A percentile compares a stretch with the other conserved stretches of the same genome.
Evolutionary conservation across 169 alveolate species (phyloP).

Genomic region (Plasmodium malariae): DNA sequence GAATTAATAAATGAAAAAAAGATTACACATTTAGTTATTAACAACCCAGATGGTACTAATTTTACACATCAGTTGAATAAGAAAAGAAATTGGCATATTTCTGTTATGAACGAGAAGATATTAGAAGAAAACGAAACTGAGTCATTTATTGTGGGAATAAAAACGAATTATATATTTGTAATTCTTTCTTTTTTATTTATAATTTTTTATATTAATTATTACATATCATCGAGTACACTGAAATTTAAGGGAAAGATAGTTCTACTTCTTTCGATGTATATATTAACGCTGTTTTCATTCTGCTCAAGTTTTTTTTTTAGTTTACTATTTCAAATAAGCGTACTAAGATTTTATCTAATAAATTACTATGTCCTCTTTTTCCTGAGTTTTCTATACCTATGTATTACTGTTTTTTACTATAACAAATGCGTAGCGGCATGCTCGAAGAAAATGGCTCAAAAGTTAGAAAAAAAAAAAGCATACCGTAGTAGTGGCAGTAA

Average conservation of each 20-base stretch:
- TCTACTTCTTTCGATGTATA: constrained; percentile 1
- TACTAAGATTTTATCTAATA: constrained; percentile 28
- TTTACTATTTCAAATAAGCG: constrained; percentile 14
- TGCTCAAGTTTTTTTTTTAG: constrained; percentile 31
- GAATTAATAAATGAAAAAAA: constrained; percentile 23
- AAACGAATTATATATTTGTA: constrained; percentile 41
- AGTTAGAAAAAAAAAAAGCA: neutral
- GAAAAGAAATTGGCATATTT: constrained; percentile 2
- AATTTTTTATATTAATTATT: constrained; percentile 1
- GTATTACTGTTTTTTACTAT: constrained; percentile 38
- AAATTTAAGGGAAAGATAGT: constrained; percentile 1
- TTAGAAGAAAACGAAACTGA: constrained; percentile 25
- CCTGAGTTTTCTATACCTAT: constrained; percentile 39
- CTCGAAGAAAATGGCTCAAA: neutral
- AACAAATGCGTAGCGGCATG: neutral
- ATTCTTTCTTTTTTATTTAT: constrained; percentile 36
- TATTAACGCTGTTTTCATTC: constrained; percentile 37
- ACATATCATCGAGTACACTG: constrained; percentile 8
- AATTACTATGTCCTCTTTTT: constrained; percentile 44
- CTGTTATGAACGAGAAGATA: constrained; percentile 22
- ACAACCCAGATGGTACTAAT: constrained; percentile 23
- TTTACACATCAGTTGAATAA: constrained; percentile 8
- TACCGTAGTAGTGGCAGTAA: neutral
- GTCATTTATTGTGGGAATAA: constrained; percentile 19
- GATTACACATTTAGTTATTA: neutral